Evolutionary conservation across 2,329 filamentous ascomycete genomes (phyloP).

Genomic region (Colletotrichum lindemuthianum): DNA sequence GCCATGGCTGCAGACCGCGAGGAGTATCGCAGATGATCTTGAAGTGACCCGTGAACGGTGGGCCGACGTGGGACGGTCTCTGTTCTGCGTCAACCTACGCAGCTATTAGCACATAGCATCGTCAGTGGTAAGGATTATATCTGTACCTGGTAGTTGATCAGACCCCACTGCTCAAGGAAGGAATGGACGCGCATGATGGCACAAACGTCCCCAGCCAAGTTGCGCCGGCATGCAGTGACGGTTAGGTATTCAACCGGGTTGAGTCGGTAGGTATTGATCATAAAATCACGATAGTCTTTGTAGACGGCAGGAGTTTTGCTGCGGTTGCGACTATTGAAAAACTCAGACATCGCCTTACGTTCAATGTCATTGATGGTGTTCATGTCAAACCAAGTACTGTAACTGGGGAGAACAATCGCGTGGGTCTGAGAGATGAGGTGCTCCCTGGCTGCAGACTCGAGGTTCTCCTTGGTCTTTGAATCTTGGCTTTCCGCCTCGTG

Average conservation of each 20-base stretch:
- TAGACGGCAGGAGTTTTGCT: slow-evolving; percentile 98
- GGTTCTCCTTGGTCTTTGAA: slow-evolving; percentile 79
- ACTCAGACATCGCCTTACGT: slow-evolving; percentile 93
- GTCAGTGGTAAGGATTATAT: background rate
- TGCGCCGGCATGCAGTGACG: slow-evolving; percentile 93
- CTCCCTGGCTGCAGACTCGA: slow-evolving; percentile 88
- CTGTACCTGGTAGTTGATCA: slow-evolving; percentile 96
- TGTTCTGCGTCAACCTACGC: slow-evolving; percentile 94
- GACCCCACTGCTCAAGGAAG: slow-evolving; percentile 97
- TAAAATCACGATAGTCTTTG: slow-evolving; percentile 99
- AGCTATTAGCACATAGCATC: slow-evolving; percentile 40
- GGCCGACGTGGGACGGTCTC: slow-evolving; percentile 92
- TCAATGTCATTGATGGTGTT: slow-evolving; percentile 89
- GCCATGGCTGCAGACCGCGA: slow-evolving; percentile 92
- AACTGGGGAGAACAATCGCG: slow-evolving; percentile 95
- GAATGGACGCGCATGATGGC: slow-evolving; percentile 99
- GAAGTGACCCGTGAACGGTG: slow-evolving; percentile 98
- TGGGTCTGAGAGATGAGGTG: slow-evolving; percentile 95
- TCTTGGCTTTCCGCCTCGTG: slow-evolving; percentile 62
- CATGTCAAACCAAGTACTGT: slow-evolving; percentile 99
- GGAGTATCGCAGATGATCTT: slow-evolving; percentile 95
- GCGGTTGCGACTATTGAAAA: slow-evolving; percentile 97
- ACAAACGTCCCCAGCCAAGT: slow-evolving; percentile 96
- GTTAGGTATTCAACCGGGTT: slow-evolving; percentile 97
- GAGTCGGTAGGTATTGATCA: slow-evolving; percentile 98